phyloP scores from a whole-genome alignment of 192 early-diverging fungal genomes.

The Linderina pennispora region DNA sequence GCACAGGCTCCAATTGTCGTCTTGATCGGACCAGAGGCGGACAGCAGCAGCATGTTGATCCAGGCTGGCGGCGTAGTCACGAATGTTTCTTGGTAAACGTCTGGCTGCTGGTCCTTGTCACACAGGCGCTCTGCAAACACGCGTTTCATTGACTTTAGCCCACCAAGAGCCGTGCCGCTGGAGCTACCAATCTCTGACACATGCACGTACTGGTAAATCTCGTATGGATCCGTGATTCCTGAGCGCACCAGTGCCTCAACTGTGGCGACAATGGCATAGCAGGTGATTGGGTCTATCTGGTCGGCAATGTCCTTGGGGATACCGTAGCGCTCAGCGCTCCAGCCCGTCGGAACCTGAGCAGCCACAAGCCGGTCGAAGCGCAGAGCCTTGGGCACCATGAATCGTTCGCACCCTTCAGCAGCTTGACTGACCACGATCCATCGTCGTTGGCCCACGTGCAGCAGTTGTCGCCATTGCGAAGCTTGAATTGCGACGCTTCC shows the following conservation, averaged over 20 bases:
- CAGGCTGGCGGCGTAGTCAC: conserved; percentile 95
- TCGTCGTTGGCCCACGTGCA: conserved; percentile 40
- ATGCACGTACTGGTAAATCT: conserved; percentile 95
- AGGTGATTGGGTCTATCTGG: conserved; percentile 90
- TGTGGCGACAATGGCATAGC: conserved; percentile 83
- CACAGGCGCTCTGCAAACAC: conserved; percentile 73
- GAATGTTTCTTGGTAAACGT: conserved; percentile 94
- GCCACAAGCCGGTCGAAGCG: conserved; percentile 87
- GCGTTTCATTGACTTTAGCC: conserved; percentile 68
- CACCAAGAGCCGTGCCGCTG: conserved; percentile 87
- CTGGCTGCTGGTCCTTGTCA: conserved; percentile 82
- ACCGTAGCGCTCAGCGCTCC: conserved; percentile 88
- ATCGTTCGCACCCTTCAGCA: conserved; percentile 80
- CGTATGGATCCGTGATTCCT: conserved; percentile 95
- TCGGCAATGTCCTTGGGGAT: conserved; percentile 83
- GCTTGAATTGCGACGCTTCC: conserved; percentile 76
- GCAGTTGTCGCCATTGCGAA: conserved; percentile 69
- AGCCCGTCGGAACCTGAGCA: conserved; percentile 93
- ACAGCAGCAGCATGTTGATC: conserved; percentile 94
- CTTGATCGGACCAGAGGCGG: conserved; percentile 86
- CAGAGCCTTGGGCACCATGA: conserved; percentile 91
- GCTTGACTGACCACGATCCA: conserved; percentile 70
- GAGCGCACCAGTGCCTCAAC: conserved; percentile 86
- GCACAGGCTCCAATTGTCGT: conserved; percentile 82
- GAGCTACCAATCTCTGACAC: conserved; percentile 89